Percentiles rank a stretch among this genome's conserved stretches.
phyloP scores from a whole-genome alignment of 2,329 filamentous ascomycete species.

The Davidsoniella eucalypti region DNA sequence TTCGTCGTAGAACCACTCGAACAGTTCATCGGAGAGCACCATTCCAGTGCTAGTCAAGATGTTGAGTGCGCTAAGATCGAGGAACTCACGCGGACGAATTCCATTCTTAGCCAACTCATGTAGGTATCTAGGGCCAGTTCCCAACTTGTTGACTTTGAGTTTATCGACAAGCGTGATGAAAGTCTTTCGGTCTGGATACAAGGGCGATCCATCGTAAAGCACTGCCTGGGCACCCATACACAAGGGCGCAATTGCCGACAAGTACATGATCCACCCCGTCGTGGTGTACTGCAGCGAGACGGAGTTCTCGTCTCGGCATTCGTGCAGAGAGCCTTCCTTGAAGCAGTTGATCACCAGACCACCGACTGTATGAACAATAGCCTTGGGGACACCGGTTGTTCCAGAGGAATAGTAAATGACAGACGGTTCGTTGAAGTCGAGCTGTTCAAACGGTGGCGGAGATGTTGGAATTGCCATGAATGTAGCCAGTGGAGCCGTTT shows the following conservation, averaged over 20 bases:
- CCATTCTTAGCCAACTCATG: conserved; percentile 51
- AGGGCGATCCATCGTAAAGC: conserved; percentile 73
- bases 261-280: conserved; percentile 83
- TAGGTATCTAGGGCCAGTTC: conserved; percentile 62
- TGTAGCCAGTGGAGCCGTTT: conserved; percentile 26
- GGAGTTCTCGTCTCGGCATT: conserved; percentile 23
- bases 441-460: conserved; percentile 22
- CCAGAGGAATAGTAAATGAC: conserved; percentile 66
- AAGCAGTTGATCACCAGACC: conserved; percentile 36
- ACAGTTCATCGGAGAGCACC: conserved; percentile 61
- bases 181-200: conserved; percentile 48
- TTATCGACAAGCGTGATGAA: conserved; percentile 47
- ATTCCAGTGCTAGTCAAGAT: conserved; percentile 61
- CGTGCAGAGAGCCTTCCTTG: conserved; percentile 44
- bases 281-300: conserved; percentile 42
- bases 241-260: conserved; percentile 41
- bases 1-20: conserved; percentile 61
- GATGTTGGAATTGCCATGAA: conserved; percentile 24
- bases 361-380: conserved; percentile 64
- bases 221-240: conserved; percentile 44
- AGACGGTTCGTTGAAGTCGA: conserved; percentile 59
- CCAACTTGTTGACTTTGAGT: conserved; percentile 54
- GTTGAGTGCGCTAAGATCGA: conserved; percentile 44
- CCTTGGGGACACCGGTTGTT: conserved; percentile 71
- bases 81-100: conserved; percentile 43